Conservation (phyloP, 352 stramenopile species). For the Phytophthora pseudosyringae region DNA sequence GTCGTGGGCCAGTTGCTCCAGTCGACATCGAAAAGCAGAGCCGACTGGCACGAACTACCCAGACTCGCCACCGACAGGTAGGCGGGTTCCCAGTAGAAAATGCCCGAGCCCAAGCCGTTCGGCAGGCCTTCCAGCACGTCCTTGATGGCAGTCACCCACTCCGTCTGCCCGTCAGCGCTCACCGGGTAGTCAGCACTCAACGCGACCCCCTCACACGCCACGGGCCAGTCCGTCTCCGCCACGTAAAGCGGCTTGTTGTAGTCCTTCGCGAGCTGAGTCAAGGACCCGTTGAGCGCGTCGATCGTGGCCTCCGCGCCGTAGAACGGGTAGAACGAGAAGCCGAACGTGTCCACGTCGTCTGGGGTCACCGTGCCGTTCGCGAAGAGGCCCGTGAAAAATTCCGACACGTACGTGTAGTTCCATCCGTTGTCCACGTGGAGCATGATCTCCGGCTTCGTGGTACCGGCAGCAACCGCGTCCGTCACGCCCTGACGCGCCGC, state of each 20-base stretch:
- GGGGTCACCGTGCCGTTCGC: slow-evolving; percentile 33
- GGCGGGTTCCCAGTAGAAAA: slow-evolving; percentile 46
- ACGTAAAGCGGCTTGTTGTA: slow-evolving; percentile 44
- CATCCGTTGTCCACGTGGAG: slow-evolving; percentile 47
- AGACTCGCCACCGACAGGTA: slow-evolving; percentile 32
- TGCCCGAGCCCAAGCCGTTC: slow-evolving; percentile 28
- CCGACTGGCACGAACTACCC: slow-evolving; percentile 40
- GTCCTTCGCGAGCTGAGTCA: slow-evolving; percentile 33
- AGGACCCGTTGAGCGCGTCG: slow-evolving; percentile 30
- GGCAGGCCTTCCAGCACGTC: slow-evolving; percentile 32
- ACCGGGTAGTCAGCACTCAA: slow-evolving; percentile 36
- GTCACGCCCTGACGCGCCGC: slow-evolving; percentile 37
- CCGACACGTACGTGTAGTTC: slow-evolving; percentile 40
- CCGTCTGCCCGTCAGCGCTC: slow-evolving; percentile 33
- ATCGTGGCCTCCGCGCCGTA: slow-evolving; percentile 42
- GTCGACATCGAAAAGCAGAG: slow-evolving; percentile 40
- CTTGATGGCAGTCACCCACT: slow-evolving; percentile 38
- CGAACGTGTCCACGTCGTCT: slow-evolving; percentile 39
- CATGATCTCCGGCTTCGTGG: slow-evolving; percentile 43
- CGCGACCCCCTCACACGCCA: slow-evolving; percentile 25
- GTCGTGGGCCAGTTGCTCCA: slow-evolving; percentile 34
- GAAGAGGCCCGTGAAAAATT: slow-evolving; percentile 43
- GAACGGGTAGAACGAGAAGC: slow-evolving; percentile 49
- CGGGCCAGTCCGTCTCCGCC: slow-evolving; percentile 41
- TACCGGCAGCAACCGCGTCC: slow-evolving; percentile 32